phyloP scores from a whole-genome alignment of 768 basidiomycete species.

The Lepiota brunneoincarnata region DNA sequence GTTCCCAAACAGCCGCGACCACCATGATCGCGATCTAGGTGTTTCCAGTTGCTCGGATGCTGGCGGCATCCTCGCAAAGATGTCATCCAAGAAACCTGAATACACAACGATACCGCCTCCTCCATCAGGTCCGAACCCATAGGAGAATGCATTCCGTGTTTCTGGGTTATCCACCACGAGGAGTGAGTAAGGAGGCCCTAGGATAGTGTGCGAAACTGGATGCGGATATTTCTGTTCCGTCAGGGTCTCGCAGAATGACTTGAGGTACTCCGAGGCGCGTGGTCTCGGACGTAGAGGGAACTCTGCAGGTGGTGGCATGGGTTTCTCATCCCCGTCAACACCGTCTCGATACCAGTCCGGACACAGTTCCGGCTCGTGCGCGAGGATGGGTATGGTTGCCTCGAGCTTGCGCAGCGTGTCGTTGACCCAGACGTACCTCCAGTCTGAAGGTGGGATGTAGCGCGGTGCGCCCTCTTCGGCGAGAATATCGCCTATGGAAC shows the following conservation, averaged over 20 bases:
- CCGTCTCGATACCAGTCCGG: slow-evolving; percentile 49
- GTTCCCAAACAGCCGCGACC: slow-evolving; percentile 45
- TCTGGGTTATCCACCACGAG: slow-evolving; percentile 87
- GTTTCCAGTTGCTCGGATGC: slow-evolving; percentile 16
- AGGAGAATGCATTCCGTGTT: slow-evolving; percentile 88
- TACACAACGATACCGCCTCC: slow-evolving; percentile 94
- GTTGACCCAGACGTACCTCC: slow-evolving; percentile 88
- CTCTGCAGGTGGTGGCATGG: slow-evolving; percentile 78
- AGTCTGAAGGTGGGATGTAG: slow-evolving; percentile 74
- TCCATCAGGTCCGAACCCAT: slow-evolving; percentile 90
- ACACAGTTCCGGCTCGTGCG: slow-evolving; percentile 52
- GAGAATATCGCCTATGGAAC: slow-evolving; percentile 77
- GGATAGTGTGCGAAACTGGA: slow-evolving; percentile 51
- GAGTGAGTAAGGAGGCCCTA: slow-evolving; percentile 88
- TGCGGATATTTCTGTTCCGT: slow-evolving; percentile 37
- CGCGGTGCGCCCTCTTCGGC: slow-evolving; percentile 57
- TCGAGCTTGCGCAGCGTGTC: slow-evolving; percentile 79
- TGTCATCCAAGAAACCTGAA: slow-evolving; percentile 89
- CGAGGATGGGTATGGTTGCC: slow-evolving; percentile 63
- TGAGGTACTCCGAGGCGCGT: slow-evolving; percentile 70
- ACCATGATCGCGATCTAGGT: slow-evolving; percentile 37
- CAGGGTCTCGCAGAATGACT: slow-evolving; percentile 48
- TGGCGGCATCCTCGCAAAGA: slow-evolving; percentile 52
- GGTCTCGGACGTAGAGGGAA: slow-evolving; percentile 85
- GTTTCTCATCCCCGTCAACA: slow-evolving; percentile 44